Conservation (phyloP, 2,329 filamentous ascomycete genomes). For the Byssochlamys sp. region DNA sequence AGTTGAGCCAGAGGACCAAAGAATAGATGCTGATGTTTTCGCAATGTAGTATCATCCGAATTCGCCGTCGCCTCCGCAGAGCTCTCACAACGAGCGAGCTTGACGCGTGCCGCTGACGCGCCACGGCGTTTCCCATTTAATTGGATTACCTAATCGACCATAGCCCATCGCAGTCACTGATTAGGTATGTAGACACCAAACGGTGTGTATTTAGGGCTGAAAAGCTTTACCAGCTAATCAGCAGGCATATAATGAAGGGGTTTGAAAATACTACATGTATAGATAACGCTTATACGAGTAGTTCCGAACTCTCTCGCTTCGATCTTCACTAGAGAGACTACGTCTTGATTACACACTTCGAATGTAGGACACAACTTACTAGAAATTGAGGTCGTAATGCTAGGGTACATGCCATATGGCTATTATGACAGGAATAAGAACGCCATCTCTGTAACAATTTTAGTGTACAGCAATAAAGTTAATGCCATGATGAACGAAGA, state of each 20-base stretch:
- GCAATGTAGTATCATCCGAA: neutral
- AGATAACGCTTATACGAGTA: no score
- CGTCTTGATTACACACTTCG: neutral
- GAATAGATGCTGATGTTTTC: neutral
- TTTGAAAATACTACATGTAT: no score
- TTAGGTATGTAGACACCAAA: no score
- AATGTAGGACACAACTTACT: neutral
- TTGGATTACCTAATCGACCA: conserved; percentile 1
- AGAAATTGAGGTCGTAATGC: neutral
- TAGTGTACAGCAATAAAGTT: neutral
- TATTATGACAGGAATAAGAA: neutral
- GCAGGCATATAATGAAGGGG: no score
- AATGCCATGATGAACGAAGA: neutral
- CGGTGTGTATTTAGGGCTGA: no score
- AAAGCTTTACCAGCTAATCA: no score
- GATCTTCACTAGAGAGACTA: no score
- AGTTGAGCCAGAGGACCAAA: neutral
- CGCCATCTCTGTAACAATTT: neutral
- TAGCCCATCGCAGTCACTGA: neutral
- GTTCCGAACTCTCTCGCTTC: no score
- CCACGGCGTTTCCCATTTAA: conserved; percentile 12
- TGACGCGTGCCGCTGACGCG: conserved; percentile 25
- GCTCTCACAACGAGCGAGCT: conserved; percentile 12
- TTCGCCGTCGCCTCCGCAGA: conserved; percentile 6
- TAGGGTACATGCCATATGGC: neutral